These are phyloP conservation scores for Tothia fuscella DNA, from an alignment of 2,329 filamentous ascomycete genomes.

Conservation along the genomic window DNA sequence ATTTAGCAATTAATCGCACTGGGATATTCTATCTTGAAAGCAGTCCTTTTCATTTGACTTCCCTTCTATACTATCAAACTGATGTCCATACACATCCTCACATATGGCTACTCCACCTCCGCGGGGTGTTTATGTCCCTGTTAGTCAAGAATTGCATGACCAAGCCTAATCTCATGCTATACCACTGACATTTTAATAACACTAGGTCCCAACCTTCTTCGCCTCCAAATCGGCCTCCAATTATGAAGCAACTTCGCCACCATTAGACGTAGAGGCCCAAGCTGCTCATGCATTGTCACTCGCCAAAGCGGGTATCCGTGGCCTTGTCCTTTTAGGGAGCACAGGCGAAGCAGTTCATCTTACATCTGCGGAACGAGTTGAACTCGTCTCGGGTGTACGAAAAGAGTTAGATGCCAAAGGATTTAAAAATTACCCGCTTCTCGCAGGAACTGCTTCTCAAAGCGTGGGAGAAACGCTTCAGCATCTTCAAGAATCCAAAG, in stretches of 20 bases:
- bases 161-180: not conserved
- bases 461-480: slow-evolving; percentile 50
- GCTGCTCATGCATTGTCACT: slow-evolving; percentile 47
- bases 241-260: slow-evolving; percentile 35
- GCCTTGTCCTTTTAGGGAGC: slow-evolving; percentile 50
- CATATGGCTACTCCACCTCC: slow-evolving; percentile 9
- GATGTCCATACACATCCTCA: too few relatives aligned
- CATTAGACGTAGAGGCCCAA: slow-evolving; percentile 48
- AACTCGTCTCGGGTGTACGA: slow-evolving; percentile 43
- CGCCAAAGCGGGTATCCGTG: slow-evolving; percentile 46
- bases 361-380: slow-evolving; percentile 42
- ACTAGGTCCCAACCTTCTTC: slow-evolving; percentile 56
- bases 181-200: not conserved
- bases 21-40: too few relatives aligned
- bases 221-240: slow-evolving; percentile 32
- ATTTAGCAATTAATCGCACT: too few relatives aligned
- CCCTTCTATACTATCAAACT: too few relatives aligned
- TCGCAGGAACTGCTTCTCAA: slow-evolving; percentile 50
- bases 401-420: slow-evolving; percentile 44
- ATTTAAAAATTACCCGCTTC: slow-evolving; percentile 47
- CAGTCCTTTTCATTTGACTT: too few relatives aligned
- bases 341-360: slow-evolving; percentile 55
- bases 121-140: slow-evolving; percentile 9
- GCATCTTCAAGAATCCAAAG: slow-evolving; percentile 42
- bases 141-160: slow-evolving; percentile 5